Conservation (phyloP, 108 stramenopile species). For the Cyclotella cryptica region DNA sequence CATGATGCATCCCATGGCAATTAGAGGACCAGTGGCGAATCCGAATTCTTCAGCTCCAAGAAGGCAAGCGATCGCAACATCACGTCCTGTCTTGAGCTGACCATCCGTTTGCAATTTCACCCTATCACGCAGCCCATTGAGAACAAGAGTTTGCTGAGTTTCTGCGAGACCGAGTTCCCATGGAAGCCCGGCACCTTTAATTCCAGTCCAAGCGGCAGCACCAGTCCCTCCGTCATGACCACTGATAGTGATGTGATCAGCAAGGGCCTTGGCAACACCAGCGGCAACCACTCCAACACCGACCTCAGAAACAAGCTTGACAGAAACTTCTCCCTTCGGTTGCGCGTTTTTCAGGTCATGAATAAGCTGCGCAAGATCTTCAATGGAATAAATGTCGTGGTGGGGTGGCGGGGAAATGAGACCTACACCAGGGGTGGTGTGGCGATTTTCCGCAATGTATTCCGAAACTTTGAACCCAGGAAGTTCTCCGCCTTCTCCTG, state of each 20-base stretch:
- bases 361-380: conserved; percentile 97
- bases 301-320: conserved; percentile 99
- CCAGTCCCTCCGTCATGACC: conserved; percentile 97
- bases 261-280: conserved; percentile 95
- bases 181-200: conserved; percentile 93
- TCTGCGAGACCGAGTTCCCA: conserved; percentile 97
- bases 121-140: conserved; percentile 92
- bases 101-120: conserved; percentile 95
- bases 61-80: conserved; percentile 93
- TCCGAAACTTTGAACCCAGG: conserved; percentile 95
- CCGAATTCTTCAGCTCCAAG: conserved; percentile 96
- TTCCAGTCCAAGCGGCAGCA: conserved; percentile 95
- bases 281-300: conserved; percentile 97
- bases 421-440: conserved; percentile 94
- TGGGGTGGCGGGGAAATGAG: conserved; percentile 97
- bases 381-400: conserved; percentile 97
- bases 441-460: conserved; percentile 92
- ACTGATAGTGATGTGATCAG: conserved; percentile 93
- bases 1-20: conserved; percentile 97
- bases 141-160: conserved; percentile 93
- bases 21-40: conserved; percentile 92
- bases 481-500: conserved; percentile 97
- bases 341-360: conserved; percentile 97
- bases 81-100: conserved; percentile 94
- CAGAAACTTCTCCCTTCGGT: conserved; percentile 92